Conservation (phyloP, 176 grass and related monocot genomes). For the Musa itinerans region DNA sequence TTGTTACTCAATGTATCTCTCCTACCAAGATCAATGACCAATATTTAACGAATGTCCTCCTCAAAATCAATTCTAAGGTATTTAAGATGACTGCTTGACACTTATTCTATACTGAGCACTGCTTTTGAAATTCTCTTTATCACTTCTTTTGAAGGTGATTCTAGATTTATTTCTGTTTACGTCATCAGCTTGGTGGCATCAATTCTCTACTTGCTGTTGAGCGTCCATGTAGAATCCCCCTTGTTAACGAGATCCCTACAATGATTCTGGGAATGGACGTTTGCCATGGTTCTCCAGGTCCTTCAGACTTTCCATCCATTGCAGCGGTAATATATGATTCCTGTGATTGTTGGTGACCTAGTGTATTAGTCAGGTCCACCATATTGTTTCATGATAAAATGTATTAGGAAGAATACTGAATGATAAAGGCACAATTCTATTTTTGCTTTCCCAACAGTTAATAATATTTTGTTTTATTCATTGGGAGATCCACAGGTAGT, state of each 20-base stretch:
- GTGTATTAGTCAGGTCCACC: neutral
- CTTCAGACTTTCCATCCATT: constrained; percentile 72
- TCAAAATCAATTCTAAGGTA: constrained; percentile 98
- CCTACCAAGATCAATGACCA: constrained; percentile 86
- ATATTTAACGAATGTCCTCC: constrained; percentile 86
- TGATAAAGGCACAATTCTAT: neutral
- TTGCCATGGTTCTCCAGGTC: constrained; percentile 61
- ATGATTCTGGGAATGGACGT: constrained; percentile 86
- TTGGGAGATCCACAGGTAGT: constrained; percentile 34
- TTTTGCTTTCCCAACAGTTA: neutral
- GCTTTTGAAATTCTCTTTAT: neutral
- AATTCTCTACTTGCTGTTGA: constrained; percentile 64
- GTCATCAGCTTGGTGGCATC: constrained; percentile 66
- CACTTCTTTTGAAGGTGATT: neutral
- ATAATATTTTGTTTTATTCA: neutral
- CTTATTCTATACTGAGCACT: constrained; percentile 3
- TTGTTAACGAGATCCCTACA: constrained; percentile 48
- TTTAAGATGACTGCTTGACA: neutral
- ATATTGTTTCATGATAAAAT: neutral
- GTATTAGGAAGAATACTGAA: neutral
- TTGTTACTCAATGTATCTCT: constrained; percentile 81
- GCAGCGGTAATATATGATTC: constrained; percentile 38
- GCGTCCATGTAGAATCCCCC: constrained; percentile 32
- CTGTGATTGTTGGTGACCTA: neutral
- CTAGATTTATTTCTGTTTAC: constrained; percentile 15